These are phyloP conservation scores for Asterophora lycoperdoides DNA, from an alignment of 768 basidiomycete species.

Conservation along the genomic window DNA sequence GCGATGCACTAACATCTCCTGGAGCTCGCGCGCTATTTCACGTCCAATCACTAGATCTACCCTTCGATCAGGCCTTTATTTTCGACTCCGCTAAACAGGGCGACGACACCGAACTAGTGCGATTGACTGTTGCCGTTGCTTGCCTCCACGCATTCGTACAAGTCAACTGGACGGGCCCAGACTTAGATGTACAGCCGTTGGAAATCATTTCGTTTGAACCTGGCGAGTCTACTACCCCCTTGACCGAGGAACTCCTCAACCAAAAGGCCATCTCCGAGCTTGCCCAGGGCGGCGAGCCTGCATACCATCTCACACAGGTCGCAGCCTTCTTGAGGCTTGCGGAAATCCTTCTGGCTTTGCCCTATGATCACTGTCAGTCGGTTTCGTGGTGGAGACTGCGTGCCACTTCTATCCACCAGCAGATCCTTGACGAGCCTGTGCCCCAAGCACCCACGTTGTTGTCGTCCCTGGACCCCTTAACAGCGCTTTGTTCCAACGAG, in stretches of 20 bases:
- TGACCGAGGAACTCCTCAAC: conserved; percentile 52
- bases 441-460: conserved; percentile 43
- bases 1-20: conserved; percentile 43
- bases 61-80: conserved; percentile 37
- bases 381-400: conserved; percentile 85
- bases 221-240: conserved; percentile 15
- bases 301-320: conserved; percentile 79
- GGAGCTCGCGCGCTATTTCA: conserved; percentile 38
- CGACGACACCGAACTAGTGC: conserved; percentile 44
- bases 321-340: conserved; percentile 74
- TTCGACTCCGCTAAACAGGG: conserved; percentile 17
- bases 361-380: conserved; percentile 47
- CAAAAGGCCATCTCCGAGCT: conserved; percentile 68
- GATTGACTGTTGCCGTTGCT: conserved; percentile 67
- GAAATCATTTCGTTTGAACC: conserved; percentile 34
- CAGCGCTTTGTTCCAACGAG: conserved; percentile 38
- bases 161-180: conserved; percentile 94
- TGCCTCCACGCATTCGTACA: conserved; percentile 90
- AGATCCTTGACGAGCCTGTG: conserved; percentile 81
- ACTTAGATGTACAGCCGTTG: conserved; percentile 55
- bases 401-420: conserved; percentile 64
- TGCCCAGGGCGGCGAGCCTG: conserved; percentile 86
- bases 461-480: conserved; percentile 38
- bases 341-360: conserved; percentile 57
- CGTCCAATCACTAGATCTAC: conserved; percentile 23